Percentiles rank a stretch among this genome's conserved stretches.
phyloP scores from a whole-genome alignment of 1,284 basidiomycete genomes.

The Ceratobasidium sp. region DNA sequence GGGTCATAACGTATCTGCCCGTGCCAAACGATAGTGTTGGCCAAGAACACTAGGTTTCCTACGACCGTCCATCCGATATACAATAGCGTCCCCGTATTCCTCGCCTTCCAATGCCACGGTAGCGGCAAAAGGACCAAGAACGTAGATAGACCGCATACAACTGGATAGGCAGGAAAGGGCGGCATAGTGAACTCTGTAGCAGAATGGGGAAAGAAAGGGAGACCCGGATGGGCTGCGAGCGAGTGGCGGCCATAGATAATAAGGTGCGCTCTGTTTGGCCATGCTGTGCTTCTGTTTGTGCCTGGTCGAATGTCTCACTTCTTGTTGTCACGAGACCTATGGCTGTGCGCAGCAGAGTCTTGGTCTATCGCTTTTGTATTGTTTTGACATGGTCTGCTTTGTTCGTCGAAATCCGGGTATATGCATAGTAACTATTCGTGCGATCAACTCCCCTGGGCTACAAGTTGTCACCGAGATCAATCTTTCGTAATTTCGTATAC shows the following conservation, averaged over 20 bases:
- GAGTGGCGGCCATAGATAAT: no score
- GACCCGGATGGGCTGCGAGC: neutral
- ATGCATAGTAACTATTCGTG: no score
- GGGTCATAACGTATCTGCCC: constrained; percentile 62
- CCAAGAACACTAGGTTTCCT: constrained; percentile 63
- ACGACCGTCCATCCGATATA: constrained; percentile 71
- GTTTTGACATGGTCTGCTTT: no score
- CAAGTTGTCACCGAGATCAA: no score
- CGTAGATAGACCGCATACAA: constrained; percentile 63
- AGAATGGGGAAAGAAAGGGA: neutral
- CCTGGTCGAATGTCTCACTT: neutral
- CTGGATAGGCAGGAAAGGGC: constrained; percentile 51
- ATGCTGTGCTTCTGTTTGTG: neutral
- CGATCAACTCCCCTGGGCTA: no score
- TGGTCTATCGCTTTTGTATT: no score
- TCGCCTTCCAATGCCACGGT: constrained; percentile 69
- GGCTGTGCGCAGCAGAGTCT: no score
- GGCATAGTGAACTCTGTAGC: neutral
- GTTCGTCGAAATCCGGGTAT: no score
- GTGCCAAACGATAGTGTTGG: constrained; percentile 76
- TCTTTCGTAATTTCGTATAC: no score
- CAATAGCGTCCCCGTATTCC: constrained; percentile 71
- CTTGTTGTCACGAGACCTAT: constrained; percentile 4
- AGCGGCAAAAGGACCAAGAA: constrained; percentile 63
- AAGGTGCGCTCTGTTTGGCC: neutral